phyloP scores from a whole-genome alignment of 495 filamentous ascomycete genomes.

The Neurospora cerealis region DNA sequence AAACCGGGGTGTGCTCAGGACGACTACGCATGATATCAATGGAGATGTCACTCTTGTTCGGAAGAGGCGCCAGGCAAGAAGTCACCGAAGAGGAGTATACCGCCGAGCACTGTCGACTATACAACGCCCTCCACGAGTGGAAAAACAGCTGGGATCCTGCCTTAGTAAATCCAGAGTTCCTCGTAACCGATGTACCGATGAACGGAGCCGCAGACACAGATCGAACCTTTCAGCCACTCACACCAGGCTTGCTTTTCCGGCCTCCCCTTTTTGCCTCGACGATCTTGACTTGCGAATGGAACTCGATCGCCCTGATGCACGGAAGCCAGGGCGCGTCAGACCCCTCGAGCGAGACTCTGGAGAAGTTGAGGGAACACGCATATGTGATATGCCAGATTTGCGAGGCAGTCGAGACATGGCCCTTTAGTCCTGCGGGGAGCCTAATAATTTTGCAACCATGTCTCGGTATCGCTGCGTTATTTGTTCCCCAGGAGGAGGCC shows the following conservation, averaged over 20 bases:
- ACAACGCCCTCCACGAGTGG: conserved; percentile 43
- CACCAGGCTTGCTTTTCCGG: conserved; percentile 53
- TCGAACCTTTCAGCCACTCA: conserved; percentile 64
- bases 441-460: conserved; percentile 65
- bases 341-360: conserved; percentile 37
- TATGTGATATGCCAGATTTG: conserved; percentile 64
- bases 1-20: conserved; percentile 54
- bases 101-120: conserved; percentile 47
- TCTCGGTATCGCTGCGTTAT: conserved; percentile 65
- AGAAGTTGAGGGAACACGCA: conserved; percentile 50
- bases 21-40: conserved; percentile 63
- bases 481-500: conserved; percentile 60
- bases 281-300: conserved; percentile 64
- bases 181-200: conserved; percentile 49
- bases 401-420: conserved; percentile 66
- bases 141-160: conserved; percentile 46
- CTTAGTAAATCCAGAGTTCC: conserved; percentile 46
- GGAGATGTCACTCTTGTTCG: conserved; percentile 73
- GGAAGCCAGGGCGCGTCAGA: conserved; percentile 55
- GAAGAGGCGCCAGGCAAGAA: conserved; percentile 51
- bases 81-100: conserved; percentile 57
- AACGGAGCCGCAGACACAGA: conserved; percentile 39
- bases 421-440: conserved; percentile 56
- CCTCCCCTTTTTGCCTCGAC: conserved; percentile 63
- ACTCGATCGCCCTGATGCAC: conserved; percentile 70